phyloP scores from a whole-genome alignment of 169 alveolate species.

The Cryptosporidium canis region DNA sequence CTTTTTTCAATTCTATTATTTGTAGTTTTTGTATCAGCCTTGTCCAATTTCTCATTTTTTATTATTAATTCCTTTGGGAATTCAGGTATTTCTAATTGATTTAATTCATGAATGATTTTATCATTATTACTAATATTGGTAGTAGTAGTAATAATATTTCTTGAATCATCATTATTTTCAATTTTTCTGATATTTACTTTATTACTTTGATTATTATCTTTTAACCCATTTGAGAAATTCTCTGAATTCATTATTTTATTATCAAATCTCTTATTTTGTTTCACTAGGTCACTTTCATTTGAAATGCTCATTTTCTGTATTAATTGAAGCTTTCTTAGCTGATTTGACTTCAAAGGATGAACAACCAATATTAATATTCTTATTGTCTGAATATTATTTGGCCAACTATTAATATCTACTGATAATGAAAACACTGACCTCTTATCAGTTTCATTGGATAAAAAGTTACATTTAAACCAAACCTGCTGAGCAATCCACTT shows the following conservation, averaged over 20 bases:
- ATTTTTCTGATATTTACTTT: neutral
- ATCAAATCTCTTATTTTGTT: neutral
- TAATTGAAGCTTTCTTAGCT: conserved; percentile 48
- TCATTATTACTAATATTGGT: neutral
- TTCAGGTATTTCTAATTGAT: conserved; percentile 1
- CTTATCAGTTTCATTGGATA: conserved; percentile 57
- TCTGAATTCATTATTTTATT: neutral
- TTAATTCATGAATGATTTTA: neutral
- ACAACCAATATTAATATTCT: conserved; percentile 31
- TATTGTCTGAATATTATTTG: conserved; percentile 62
- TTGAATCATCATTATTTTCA: neutral
- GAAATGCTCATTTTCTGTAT: conserved; percentile 9
- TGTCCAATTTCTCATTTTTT: neutral
- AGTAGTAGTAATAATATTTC: neutral
- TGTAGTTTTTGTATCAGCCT: neutral
- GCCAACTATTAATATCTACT: conserved; percentile 59
- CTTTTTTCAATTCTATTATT: neutral
- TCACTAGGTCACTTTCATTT: neutral
- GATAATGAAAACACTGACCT: conserved; percentile 63
- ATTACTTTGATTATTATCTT: neutral
- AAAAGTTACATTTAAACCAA: conserved; percentile 63
- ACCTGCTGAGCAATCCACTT: conserved; percentile 70
- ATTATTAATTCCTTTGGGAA: conserved; percentile 10
- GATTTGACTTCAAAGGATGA: conserved; percentile 46
- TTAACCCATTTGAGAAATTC: neutral